Conservation (phyloP, 345 rosid species). For the Rhodamnia rubescens region DNA sequence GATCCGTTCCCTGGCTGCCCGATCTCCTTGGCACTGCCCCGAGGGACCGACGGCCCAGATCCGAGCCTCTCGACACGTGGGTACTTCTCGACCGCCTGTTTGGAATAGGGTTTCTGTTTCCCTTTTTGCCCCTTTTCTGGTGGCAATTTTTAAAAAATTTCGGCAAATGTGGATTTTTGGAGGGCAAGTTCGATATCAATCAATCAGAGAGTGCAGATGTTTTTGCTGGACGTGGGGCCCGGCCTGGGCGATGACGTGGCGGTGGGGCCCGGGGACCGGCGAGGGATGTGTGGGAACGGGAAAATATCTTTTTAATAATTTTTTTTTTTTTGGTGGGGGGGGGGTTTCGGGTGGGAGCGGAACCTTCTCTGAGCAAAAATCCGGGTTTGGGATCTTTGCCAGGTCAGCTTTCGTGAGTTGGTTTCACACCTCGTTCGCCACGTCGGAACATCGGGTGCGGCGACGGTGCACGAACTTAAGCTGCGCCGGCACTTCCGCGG, state of each 20-base stretch:
- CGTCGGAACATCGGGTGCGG: slow-evolving; percentile 2
- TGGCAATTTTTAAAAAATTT: not conserved
- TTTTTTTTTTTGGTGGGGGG: not conserved
- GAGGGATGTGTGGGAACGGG: not conserved
- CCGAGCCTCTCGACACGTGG: not conserved
- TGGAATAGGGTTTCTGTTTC: not conserved
- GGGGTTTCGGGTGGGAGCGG: not conserved
- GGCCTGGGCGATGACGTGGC: not conserved
- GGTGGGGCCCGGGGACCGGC: not conserved
- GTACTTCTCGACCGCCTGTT: not conserved
- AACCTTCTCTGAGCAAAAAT: not conserved
- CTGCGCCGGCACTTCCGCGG: not conserved
- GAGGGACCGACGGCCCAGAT: slow-evolving; percentile 8
- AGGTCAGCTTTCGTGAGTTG: not conserved
- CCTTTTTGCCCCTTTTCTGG: not conserved
- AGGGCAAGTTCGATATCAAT: not conserved
- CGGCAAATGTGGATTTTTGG: not conserved
- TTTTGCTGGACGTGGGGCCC: not conserved
- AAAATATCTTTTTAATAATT: not conserved
- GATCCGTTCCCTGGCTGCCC: slow-evolving; percentile 9
- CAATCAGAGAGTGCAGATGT: not conserved
- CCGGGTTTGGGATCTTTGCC: not conserved
- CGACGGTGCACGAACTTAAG: not conserved
- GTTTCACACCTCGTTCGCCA: not conserved
- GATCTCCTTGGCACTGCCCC: not conserved